Base-by-base conservation (phyloP, 164 flowering plant species). In the Taxillus chinensis region DNA sequence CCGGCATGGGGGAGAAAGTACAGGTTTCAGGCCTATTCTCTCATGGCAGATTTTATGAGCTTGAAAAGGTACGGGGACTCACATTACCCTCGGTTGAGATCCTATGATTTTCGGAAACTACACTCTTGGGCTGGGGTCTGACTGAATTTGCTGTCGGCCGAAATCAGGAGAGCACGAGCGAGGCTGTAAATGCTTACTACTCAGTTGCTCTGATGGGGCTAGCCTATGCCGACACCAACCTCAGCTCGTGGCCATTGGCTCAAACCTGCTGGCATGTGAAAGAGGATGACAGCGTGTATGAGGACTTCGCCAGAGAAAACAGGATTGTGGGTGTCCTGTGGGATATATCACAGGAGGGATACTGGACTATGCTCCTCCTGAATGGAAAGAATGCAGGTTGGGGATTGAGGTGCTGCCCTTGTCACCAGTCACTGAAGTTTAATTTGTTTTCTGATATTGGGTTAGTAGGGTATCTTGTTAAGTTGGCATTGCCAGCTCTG, bases 111-210 rank as follows among this genome's bases (percentile, higher is more conserved):
- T 62, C 90, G 88, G 80, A 88, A 84, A 59, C 55, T 93, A 77
- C 96, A 93, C 64, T 93, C 96, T 17, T 93, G 97, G 98, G 96
- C 95, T 40, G 83, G 86, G 98, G 98, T 45, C 63, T 90, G 63
- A 82, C 87, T 3, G 97, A 85, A 62, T 90, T 85, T 67, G 86
- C 86, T 0, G 90, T 88, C 66, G 97, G 95, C 17, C 62, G 96
- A 65, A 86, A 88, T 53, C 97, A 87, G 57, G 90, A 90, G 77
- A 92, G 95, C 76, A 86, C 93, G 1, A 84, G 95, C 42, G 97
- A 92, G 69, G 92, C 98, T 0, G 82, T 90, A 65, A 86, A 84
- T 65, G 96, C 82, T 45, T 92, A 92, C 65, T 88, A 92, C 64
- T 80, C 98, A 4, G 97, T 90, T 3, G 92, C 98, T 16, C 64